These are phyloP conservation scores for Hsuehochloa calcarea DNA, from an alignment of 176 grass and related monocot species.

Conservation along the genomic window DNA sequence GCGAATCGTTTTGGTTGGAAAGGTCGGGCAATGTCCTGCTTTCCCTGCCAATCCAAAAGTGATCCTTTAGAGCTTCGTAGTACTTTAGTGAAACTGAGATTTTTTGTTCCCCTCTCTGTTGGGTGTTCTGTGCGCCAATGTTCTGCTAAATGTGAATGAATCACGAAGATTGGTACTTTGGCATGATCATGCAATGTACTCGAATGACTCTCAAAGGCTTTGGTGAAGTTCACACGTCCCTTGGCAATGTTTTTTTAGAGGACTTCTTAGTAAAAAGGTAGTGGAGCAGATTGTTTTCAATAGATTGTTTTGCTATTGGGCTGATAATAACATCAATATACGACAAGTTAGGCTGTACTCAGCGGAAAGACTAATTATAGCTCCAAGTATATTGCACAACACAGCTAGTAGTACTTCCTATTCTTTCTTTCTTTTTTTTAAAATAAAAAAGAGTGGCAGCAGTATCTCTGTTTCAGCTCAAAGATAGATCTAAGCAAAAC, in stretches of 20 bases:
- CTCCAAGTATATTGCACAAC: too few species aligned
- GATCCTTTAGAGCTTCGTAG: not conserved
- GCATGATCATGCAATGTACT: too few species aligned
- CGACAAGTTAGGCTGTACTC: not conserved
- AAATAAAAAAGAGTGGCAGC: too few species aligned
- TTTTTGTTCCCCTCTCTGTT: not conserved
- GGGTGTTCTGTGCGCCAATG: not conserved
- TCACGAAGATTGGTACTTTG: too few species aligned
- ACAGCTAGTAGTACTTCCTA: too few species aligned
- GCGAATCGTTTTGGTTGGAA: slow-evolving; percentile 44
- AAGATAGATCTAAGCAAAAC: too few species aligned
- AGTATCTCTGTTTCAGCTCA: too few species aligned
- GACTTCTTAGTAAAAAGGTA: too few species aligned
- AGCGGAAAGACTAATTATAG: not conserved
- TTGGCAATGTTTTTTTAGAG: too few species aligned
- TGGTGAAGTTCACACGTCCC: not conserved
- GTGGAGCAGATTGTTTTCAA: not conserved
- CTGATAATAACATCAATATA: not conserved
- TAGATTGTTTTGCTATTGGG: not conserved
- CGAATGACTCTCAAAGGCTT: not conserved
- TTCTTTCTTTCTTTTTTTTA: too few species aligned
- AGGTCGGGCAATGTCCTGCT: slow-evolving; percentile 23
- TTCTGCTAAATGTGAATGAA: too few species aligned
- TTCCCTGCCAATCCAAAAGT: slow-evolving; percentile 37
- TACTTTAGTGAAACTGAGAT: not conserved